A percentile compares a stretch with the other conserved stretches of the same genome.
Conservation (phyloP, 805 yeast species). For the Sporopachydermia quercuum region DNA sequence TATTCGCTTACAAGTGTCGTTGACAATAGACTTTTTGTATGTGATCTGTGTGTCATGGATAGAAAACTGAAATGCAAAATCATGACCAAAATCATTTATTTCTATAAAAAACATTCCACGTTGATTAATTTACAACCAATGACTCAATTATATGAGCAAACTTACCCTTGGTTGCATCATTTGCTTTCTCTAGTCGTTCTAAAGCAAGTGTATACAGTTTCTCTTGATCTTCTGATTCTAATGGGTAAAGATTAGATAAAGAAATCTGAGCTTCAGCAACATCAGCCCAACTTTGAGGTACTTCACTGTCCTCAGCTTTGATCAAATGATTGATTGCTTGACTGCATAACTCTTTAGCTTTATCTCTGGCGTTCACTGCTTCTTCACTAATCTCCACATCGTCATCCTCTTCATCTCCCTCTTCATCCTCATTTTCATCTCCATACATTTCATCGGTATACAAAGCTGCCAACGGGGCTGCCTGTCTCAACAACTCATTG, state of each 20-base stretch:
- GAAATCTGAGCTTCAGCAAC: slow-evolving; percentile 78
- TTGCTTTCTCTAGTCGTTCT: slow-evolving; percentile 49
- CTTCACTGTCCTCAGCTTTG: slow-evolving; percentile 50
- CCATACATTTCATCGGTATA: slow-evolving; percentile 2
- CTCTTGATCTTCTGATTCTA: slow-evolving; percentile 56
- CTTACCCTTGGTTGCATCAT: slow-evolving; percentile 67
- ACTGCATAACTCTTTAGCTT: slow-evolving; percentile 31
- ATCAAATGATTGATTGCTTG: slow-evolving; percentile 44
- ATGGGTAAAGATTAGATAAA: slow-evolving; percentile 57
- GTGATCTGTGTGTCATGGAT: too few relatives aligned
- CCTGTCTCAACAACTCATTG: slow-evolving; percentile 9
- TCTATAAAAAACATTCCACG: neutral
- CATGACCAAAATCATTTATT: too few relatives aligned
- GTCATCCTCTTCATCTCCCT: slow-evolving; percentile 8
- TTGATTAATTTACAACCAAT: neutral
- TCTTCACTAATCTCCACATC: slow-evolving; percentile 3
- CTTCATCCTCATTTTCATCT: slow-evolving; percentile 6
- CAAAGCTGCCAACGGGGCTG: neutral
- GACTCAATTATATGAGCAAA: slow-evolving; percentile 35
- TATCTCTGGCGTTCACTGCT: slow-evolving; percentile 29
- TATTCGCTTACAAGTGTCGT: too few relatives aligned
- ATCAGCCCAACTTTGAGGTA: slow-evolving; percentile 58
- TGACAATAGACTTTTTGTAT: too few relatives aligned
- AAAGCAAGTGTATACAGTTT: slow-evolving; percentile 56
- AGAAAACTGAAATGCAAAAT: too few relatives aligned